phyloP scores from a whole-genome alignment of 164 flowering plant genomes.

The Kalanchoe fedtschenkoi region DNA sequence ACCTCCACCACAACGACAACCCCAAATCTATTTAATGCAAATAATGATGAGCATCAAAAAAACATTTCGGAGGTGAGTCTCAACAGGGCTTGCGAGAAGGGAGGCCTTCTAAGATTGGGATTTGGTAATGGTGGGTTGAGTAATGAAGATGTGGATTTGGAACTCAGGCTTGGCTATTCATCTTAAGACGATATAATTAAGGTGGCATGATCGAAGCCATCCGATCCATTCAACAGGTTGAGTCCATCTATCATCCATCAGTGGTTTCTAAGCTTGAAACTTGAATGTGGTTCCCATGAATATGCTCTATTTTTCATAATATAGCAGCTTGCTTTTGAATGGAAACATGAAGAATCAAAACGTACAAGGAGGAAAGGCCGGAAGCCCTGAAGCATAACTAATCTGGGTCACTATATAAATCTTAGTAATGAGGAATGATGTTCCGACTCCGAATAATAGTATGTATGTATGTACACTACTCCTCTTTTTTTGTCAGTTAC shows the following conservation, averaged over 20 bases:
- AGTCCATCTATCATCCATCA: not conserved
- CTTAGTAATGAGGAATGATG: too few relatives aligned
- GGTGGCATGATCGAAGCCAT: not conserved
- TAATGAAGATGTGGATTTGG: not conserved
- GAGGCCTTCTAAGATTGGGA: not conserved
- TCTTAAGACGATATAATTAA: not conserved
- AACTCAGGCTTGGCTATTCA: constrained; percentile 2
- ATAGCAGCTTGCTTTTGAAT: not conserved
- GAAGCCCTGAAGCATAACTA: too few relatives aligned
- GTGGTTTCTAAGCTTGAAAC: not conserved
- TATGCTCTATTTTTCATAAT: constrained; percentile 1
- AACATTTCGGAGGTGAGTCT: not conserved
- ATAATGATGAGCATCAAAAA: not conserved
- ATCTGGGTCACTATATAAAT: too few relatives aligned
- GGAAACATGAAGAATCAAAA: too few relatives aligned
- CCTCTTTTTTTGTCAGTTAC: too few relatives aligned
- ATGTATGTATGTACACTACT: too few relatives aligned
- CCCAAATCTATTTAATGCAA: not conserved
- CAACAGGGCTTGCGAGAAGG: not conserved
- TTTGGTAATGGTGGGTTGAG: not conserved
- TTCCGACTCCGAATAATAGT: too few relatives aligned
- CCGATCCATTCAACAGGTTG: not conserved
- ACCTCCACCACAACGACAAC: not conserved
- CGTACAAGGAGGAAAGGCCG: too few relatives aligned
- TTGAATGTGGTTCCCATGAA: not conserved